A percentile compares a stretch with the other conserved stretches of the same genome.
Conservation (phyloP, 2,329 filamentous ascomycete genomes). For the Colletotrichum coccodes region DNA sequence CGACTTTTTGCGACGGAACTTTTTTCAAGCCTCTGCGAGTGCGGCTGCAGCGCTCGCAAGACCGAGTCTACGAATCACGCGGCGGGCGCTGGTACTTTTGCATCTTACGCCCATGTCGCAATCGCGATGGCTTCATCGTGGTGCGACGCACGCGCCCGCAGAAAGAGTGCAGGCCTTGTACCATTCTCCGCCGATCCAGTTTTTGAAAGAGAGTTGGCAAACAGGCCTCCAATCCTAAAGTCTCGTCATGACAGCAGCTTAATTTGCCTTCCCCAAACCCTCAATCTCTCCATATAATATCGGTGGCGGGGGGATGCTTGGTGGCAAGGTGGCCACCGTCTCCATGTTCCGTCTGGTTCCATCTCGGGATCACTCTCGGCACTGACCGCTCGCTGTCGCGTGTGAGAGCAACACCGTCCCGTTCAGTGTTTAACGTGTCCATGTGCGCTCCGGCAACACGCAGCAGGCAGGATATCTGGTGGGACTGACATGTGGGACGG, state of each 20-base stretch:
- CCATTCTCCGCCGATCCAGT: not conserved
- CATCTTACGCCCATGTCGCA: not conserved
- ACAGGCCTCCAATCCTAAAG: not conserved
- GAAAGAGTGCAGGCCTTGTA: not conserved
- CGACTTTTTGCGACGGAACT: not conserved
- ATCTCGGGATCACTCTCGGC: constrained; percentile 1
- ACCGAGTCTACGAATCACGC: not conserved
- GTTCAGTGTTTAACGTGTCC: not conserved
- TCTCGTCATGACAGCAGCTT: not conserved
- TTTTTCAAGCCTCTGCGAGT: not conserved
- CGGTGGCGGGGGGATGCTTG: constrained; percentile 11
- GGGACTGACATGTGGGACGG: constrained; percentile 13
- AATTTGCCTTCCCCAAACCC: not conserved
- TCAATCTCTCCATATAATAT: not conserved
- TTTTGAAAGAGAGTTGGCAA: not conserved
- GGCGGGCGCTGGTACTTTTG: not conserved
- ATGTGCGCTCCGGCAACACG: not conserved
- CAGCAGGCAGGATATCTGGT: not conserved
- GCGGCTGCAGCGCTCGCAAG: not conserved
- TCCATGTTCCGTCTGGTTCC: not conserved
- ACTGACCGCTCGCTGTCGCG: not conserved
- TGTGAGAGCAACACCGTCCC: not conserved
- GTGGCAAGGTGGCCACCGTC: constrained; percentile 12
- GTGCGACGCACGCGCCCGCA: constrained; percentile 15
- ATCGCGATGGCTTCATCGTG: constrained; percentile 22